phyloP scores from a whole-genome alignment of 495 filamentous ascomycete species.

The Penicillium herquei region DNA sequence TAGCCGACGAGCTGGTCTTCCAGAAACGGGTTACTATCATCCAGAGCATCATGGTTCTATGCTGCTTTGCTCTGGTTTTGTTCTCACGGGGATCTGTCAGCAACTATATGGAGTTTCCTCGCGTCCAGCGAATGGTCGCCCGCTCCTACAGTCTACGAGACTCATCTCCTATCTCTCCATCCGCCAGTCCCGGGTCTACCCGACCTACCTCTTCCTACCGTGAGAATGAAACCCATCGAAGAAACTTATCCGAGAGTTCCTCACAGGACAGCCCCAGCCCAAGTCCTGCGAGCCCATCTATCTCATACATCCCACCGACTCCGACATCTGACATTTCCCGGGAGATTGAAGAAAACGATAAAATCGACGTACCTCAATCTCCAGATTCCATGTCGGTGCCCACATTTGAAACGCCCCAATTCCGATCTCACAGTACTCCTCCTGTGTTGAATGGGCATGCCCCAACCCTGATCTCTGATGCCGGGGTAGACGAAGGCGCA shows the following conservation, averaged over 20 bases:
- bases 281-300: conserved; percentile 33
- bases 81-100: conserved; percentile 57
- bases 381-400: conserved; percentile 22
- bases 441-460: conserved; percentile 30
- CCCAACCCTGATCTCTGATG: conserved; percentile 12
- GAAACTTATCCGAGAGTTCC: conserved; percentile 39
- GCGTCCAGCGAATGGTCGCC: conserved; percentile 56
- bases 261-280: conserved; percentile 23
- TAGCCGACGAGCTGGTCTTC: conserved; percentile 93
- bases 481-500: conserved; percentile 8
- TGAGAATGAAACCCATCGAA: conserved; percentile 28
- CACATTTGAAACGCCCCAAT: conserved; percentile 22
- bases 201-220: conserved; percentile 41
- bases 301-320: conserved; percentile 49
- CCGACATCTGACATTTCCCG: conserved; percentile 35
- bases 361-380: conserved; percentile 12
- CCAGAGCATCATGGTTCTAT: conserved; percentile 80
- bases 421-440: conserved; percentile 41
- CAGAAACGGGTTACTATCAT: conserved; percentile 93
- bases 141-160: conserved; percentile 46
- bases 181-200: conserved; percentile 44
- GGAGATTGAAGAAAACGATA: conserved; percentile 18
- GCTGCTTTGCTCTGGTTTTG: conserved; percentile 83
- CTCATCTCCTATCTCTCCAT: conserved; percentile 41
- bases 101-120: conserved; percentile 54